Evolutionary conservation across 257 asterid genomes (phyloP), one percentile per base, ranked within the genome.

Genomic region (Fraxinus americana): DNA sequence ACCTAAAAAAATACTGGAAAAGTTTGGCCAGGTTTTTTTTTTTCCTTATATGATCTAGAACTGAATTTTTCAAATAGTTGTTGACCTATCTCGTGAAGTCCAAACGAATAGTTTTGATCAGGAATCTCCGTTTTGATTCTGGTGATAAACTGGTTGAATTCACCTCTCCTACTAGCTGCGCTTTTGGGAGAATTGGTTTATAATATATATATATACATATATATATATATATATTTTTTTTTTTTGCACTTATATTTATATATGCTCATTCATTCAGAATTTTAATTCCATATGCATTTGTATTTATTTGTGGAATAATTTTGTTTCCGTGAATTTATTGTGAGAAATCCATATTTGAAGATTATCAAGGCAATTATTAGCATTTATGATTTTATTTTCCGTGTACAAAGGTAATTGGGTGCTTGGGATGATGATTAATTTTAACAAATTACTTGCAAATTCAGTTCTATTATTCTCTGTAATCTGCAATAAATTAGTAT

Each of bases 221-320:
- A n/a, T n/a, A n/a, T n/a, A n/a, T n/a, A n/a, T n/a, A n/a, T n/a
- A n/a, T n/a, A n/a, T n/a, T n/a, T n/a, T n/a, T n/a, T n/a, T 9
- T 41, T 41, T 43, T 11, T 36, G 39, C 17, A 2, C 17, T 11
- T 43, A 38, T 38, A 38, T 38, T 38, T 8, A 38, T 38, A 38
- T 38, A 38, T 38, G 2, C 12, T 38, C 10, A 7, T 43, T 43
- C 16, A 43, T 11, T 43, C 50, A 43, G 50, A 43, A 12, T 43
- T 43, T 38, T 59, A 84, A 78, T 81, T 76, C 67, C 72, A 50
- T 45, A 29, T 82, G 66, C 63, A 57, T 59, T 65, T 67, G 59
- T 34, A 68, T 57, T 76, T 54, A 75, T 67, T 68, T 52, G 70
- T 21, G 2, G 54, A 68, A 79, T 17, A 69, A 43, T 12, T 43